Conservation (phyloP, 768 basidiomycete species). For the Boletus reticulatus region DNA sequence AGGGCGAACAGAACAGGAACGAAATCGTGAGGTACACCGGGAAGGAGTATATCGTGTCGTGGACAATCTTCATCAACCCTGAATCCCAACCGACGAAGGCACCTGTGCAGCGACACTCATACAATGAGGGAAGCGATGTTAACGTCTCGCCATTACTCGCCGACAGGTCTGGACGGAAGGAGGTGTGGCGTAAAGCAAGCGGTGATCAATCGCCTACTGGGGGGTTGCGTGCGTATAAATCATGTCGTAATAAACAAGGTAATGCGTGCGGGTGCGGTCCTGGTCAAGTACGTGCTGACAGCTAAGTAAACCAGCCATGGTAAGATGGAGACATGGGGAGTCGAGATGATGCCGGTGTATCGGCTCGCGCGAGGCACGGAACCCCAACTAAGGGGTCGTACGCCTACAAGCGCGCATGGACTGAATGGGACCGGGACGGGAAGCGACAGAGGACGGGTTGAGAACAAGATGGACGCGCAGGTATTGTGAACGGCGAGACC, state of each 20-base stretch:
- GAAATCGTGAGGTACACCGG: background rate
- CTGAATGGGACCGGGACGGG: constrained; percentile 49
- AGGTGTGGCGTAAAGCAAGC: constrained; percentile 30
- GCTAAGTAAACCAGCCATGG: constrained; percentile 24
- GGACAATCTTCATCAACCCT: constrained; percentile 23
- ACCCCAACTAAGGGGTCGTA: constrained; percentile 83
- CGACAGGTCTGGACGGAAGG: constrained; percentile 14
- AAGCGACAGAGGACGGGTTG: constrained; percentile 38
- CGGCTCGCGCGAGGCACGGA: constrained; percentile 74
- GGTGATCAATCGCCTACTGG: constrained; percentile 46
- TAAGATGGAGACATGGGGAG: constrained; percentile 23
- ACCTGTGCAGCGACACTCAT: constrained; percentile 29
- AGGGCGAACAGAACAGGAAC: constrained; percentile 24
- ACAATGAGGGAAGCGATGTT: constrained; percentile 33
- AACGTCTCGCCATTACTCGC: constrained; percentile 25
- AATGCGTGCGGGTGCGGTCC: constrained; percentile 29
- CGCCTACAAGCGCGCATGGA: constrained; percentile 62
- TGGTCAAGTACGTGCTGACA: constrained; percentile 23
- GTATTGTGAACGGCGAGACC: constrained; percentile 47
- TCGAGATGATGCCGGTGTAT: constrained; percentile 62
- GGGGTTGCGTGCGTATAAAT: constrained; percentile 34
- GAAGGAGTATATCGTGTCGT: constrained; percentile 7
- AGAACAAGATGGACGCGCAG: constrained; percentile 48
- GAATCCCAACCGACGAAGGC: constrained; percentile 24
- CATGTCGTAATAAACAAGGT: constrained; percentile 42